Conservation (phyloP, 345 rosid species). For the Microthlaspi erraticum region DNA sequence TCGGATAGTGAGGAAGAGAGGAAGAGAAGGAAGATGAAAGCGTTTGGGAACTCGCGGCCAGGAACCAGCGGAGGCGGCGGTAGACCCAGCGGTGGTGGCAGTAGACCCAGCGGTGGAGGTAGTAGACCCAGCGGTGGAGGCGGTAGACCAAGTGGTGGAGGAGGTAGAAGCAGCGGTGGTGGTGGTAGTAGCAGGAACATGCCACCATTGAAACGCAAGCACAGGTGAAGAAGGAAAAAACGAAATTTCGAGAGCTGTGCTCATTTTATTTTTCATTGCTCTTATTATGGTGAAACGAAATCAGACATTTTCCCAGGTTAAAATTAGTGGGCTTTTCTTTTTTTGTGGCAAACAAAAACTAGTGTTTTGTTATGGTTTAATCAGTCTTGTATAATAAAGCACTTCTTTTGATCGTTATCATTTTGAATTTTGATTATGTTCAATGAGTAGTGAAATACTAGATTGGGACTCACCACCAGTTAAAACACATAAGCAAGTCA, state of each 20-base stretch:
- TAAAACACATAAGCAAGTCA: neutral
- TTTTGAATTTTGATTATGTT: too few species aligned
- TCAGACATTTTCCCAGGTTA: constrained; percentile 25
- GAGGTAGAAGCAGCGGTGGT: too few species aligned
- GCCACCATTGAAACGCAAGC: constrained; percentile 46
- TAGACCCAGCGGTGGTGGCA: constrained; percentile 28
- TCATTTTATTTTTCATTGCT: neutral
- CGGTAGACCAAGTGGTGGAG: too few species aligned
- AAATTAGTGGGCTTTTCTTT: neutral
- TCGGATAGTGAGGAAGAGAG: constrained; percentile 96
- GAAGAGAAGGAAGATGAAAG: constrained; percentile 85
- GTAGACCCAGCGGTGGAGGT: constrained; percentile 40
- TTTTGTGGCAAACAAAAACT: constrained; percentile 26
- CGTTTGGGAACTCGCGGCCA: constrained; percentile 74
- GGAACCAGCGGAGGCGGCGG: constrained; percentile 49
- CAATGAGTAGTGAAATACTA: too few species aligned
- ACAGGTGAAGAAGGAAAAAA: constrained; percentile 10
- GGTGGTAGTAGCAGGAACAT: constrained; percentile 21
- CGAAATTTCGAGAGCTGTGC: neutral
- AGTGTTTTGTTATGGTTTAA: constrained; percentile 34
- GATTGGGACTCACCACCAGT: too few species aligned
- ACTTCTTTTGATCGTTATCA: neutral
- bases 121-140: constrained; percentile 38
- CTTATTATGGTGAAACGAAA: constrained; percentile 17
- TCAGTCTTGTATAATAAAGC: constrained; percentile 29